Conservation (phyloP, 345 rosid genomes). For the Diplotaxis tenuifolia region DNA sequence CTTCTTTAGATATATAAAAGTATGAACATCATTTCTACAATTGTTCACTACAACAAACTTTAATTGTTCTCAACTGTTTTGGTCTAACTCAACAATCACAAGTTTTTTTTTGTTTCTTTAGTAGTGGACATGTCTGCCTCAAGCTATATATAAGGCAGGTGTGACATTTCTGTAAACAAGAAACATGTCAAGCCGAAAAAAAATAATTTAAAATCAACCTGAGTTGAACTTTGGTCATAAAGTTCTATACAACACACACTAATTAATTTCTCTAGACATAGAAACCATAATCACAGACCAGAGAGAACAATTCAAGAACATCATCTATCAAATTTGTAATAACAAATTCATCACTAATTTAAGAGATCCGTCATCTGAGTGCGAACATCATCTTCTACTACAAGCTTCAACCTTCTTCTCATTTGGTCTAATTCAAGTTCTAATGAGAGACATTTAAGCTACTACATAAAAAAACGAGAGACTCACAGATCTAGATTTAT, state of each 20-base stretch:
- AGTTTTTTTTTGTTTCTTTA: not conserved
- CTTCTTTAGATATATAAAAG: too few species aligned
- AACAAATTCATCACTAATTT: not conserved
- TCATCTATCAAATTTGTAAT: not conserved
- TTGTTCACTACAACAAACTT: too few species aligned
- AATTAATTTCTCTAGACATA: not conserved
- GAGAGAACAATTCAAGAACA: not conserved
- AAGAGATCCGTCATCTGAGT: not conserved
- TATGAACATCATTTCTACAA: too few species aligned
- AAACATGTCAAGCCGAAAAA: not conserved
- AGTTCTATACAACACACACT: not conserved
- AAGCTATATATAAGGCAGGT: not conserved
- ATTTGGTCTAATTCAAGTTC: not conserved
- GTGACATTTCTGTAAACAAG: not conserved
- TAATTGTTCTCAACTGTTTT: too few species aligned
- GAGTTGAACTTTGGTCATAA: not conserved
- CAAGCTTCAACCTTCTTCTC: not conserved
- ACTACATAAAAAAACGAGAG: not conserved
- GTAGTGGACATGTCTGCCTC: not conserved
- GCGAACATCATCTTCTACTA: not conserved
- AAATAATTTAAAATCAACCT: not conserved
- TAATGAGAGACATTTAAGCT: not conserved
- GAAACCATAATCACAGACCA: not conserved
- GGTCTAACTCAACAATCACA: too few species aligned
- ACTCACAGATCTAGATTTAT: slow-evolving; percentile 7